Percentiles rank a stretch among this genome's conserved stretches.
Evolutionary conservation across 441 rosid species (phyloP).

Genomic region (Metrosideros polymorpha): DNA sequence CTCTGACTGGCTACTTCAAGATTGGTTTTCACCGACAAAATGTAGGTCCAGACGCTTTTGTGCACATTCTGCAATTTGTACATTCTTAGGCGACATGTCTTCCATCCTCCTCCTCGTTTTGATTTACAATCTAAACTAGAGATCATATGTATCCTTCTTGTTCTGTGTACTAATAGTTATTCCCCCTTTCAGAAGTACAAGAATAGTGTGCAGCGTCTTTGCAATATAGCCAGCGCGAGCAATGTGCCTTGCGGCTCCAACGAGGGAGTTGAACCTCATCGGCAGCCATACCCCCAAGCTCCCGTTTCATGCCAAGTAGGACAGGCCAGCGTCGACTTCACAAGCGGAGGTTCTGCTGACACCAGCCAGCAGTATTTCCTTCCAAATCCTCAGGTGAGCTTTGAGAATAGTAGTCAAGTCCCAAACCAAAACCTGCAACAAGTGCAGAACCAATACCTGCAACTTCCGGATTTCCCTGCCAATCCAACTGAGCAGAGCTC

Average conservation of each 20-base stretch:
- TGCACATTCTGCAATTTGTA: neutral
- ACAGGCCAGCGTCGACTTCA: neutral
- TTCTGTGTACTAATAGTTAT: neutral
- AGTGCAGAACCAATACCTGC: neutral
- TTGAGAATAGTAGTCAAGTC: neutral
- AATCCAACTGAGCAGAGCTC: neutral
- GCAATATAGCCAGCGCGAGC: neutral
- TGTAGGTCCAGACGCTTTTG: neutral
- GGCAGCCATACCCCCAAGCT: neutral
- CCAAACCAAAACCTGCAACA: neutral
- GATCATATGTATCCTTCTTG: neutral
- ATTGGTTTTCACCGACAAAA: neutral
- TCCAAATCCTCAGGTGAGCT: neutral
- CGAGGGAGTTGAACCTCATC: neutral
- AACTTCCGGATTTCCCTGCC: neutral
- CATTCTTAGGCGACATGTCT: neutral
- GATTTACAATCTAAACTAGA: neutral
- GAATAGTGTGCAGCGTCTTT: conserved; percentile 15
- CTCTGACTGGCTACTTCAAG: neutral
- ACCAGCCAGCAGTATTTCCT: neutral
- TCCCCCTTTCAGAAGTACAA: conserved; percentile 30
- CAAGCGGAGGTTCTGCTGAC: neutral
- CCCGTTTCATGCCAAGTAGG: neutral
- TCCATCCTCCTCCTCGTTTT: neutral
- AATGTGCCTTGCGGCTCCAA: neutral